phyloP scores from a whole-genome alignment of 768 basidiomycete genomes.

The Clitopilus hobsonii region DNA sequence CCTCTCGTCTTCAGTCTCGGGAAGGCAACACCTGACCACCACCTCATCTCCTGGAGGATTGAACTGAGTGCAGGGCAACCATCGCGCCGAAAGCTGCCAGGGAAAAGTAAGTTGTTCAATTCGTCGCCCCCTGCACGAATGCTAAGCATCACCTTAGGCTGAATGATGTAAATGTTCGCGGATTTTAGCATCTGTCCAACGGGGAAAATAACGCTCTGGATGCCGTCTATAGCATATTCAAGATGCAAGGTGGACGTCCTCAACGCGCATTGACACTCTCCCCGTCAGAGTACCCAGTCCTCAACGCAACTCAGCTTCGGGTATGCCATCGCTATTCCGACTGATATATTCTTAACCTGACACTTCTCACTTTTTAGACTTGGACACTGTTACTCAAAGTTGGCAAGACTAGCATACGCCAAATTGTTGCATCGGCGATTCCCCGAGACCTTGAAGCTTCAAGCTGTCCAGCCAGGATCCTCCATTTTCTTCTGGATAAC shows the following conservation, averaged over 20 bases:
- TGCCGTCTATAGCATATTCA: slow-evolving; percentile 69
- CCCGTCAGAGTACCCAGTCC: slow-evolving; percentile 76
- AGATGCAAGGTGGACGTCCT: slow-evolving; percentile 81
- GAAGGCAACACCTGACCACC: neutral
- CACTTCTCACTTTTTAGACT: neutral
- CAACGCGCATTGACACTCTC: slow-evolving; percentile 74
- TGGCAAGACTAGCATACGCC: slow-evolving; percentile 75
- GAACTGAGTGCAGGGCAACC: neutral
- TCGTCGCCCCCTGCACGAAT: neutral
- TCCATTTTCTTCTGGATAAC: slow-evolving; percentile 74
- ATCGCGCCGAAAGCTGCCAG: neutral
- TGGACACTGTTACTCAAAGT: slow-evolving; percentile 86
- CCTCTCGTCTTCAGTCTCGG: neutral
- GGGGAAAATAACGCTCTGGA: slow-evolving; percentile 60
- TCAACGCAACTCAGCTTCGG: slow-evolving; percentile 55
- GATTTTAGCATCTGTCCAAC: slow-evolving; percentile 44
- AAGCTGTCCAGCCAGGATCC: slow-evolving; percentile 49
- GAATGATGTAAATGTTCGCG: slow-evolving; percentile 50
- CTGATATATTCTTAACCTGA: neutral
- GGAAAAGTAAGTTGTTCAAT: too few species aligned
- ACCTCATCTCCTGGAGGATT: neutral
- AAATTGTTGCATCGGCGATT: slow-evolving; percentile 65
- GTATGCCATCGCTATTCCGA: slow-evolving; percentile 37
- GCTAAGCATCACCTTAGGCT: slow-evolving; percentile 34
- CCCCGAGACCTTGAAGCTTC: slow-evolving; percentile 37